These are phyloP conservation scores for Colletotrichum graminicola DNA, from an alignment of 2,329 filamentous ascomycete species.

Conservation along the genomic window DNA sequence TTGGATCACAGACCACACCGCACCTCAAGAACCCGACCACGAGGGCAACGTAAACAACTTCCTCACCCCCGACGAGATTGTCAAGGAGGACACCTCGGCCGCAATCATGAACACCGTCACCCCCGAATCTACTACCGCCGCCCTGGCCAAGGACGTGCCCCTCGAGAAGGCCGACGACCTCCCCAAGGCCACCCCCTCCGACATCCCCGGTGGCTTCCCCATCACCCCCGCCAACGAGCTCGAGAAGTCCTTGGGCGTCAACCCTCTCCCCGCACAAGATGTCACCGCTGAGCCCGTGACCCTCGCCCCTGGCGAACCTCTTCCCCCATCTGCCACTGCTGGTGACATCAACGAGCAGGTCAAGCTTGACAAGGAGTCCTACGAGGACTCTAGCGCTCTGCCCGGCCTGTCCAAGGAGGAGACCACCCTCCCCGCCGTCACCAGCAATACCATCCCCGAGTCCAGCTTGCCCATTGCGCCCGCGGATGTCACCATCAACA, in stretches of 20 bases:
- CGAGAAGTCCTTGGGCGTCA: constrained; percentile 67
- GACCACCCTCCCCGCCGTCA: constrained; percentile 62
- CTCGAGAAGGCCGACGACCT: constrained; percentile 45
- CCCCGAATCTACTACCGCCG: constrained; percentile 78
- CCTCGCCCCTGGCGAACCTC: constrained; percentile 82
- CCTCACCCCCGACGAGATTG: constrained; percentile 79
- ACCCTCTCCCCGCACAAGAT: constrained; percentile 72
- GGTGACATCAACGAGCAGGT: constrained; percentile 80
- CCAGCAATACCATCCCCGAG: constrained; percentile 80
- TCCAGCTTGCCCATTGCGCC: constrained; percentile 78
- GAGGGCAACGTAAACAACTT: constrained; percentile 94
- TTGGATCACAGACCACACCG: constrained; percentile 87
- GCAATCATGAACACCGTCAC: constrained; percentile 75
- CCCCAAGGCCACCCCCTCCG: constrained; percentile 49
- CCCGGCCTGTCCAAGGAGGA: constrained; percentile 60
- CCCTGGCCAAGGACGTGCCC: constrained; percentile 68
- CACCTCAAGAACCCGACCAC: constrained; percentile 84
- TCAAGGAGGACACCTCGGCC: constrained; percentile 58
- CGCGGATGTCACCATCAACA: constrained; percentile 63
- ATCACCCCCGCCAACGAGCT: constrained; percentile 69
- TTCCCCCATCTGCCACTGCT: constrained; percentile 77
- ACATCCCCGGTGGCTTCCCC: constrained; percentile 66
- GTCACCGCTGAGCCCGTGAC: constrained; percentile 83
- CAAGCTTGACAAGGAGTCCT: constrained; percentile 85
- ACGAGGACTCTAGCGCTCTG: constrained; percentile 81